Evolutionary conservation across 1,284 basidiomycete species (phyloP), one percentile per base, ranked within the genome.

Genomic region (Butyriboletus appendiculatus): DNA sequence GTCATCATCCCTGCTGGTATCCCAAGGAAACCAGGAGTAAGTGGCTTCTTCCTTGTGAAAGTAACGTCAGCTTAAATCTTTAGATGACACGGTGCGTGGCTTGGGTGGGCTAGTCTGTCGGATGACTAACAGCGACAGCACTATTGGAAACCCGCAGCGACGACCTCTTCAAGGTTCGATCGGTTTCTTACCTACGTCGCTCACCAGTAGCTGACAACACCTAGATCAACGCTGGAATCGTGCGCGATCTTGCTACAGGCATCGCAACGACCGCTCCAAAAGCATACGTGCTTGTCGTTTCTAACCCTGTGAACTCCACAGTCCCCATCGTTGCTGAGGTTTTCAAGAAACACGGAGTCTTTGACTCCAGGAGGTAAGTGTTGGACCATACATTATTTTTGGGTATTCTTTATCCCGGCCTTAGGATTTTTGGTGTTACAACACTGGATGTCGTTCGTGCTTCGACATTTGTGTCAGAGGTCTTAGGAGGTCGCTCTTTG

Each of bases 161-260:
- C 72, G 92, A 96, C 74, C 81, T 96, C 18, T 96, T 96, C 86
- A 95, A 96, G 81, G 92, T 88, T 55, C 60, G 74, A 60, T 48
- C 32, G 12, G 18, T 32, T 44, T 33, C 40, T 20, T 43, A 51
- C 32, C n/a, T 18, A 9, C 41, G 35, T 14, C n/a, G 3, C 22
- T 38, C 18, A 28, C 12, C 8, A 4, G 20, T 50, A 40, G 20
- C 48, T 62, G 47, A 59, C 55, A 6, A 16, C 16, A 38, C 20
- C n/a, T 61, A 94, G 91, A 96, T 95, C 83, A 99, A 99, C 76
- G 97, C 94, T 59, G 93, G 93, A 51, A 99, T 99, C 73, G 92
- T 98, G 58, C 88, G 89, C 63, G 93, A 94, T 71, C 86, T 99
- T 58, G 96, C 96, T 40, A 87, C 85, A 47, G 94, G 89, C 49